Evolutionary conservation across 148 eudicot species (phyloP), one percentile per base, ranked within the genome.

Genomic region (Cornus kousa): DNA sequence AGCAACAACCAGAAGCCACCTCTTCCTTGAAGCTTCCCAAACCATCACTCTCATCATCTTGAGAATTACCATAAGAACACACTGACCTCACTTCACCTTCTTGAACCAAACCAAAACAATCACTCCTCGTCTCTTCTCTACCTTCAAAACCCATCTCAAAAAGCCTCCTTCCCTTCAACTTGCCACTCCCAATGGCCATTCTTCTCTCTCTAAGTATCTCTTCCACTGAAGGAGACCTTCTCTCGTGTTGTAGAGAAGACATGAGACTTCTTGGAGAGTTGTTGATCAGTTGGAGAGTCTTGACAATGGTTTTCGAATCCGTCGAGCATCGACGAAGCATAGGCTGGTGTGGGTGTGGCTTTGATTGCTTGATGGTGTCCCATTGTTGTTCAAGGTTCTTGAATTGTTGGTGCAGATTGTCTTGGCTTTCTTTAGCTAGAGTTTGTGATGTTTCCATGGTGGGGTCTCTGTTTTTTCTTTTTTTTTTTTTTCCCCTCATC

Each of bases 251-350:
- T 16, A 80, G 83, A 14, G 83, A 80, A 80, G 75, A 75, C 79
- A 80, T 80, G 37, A 80, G 70, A 48, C 28, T 71, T 32, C 79
- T 75, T 0, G 83, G 83, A 28, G 83, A 80, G 20, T 70, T 75
- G 60, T 70, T 48, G 7, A 80, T 50, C 24, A 74, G 59, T 3
- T 13, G 39, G 12, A 76, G 76, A 12, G 67, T 16, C 8, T 43
- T 43, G 8, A 43, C 48, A 43, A 43, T 43, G 48, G 48, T 7
- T 43, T 43, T 43, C 8, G 48, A 43, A 4, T 43, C 48, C 48
- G 8, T 43, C 48, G 48, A 43, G 48, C 48, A 43, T 43, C 48
- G 48, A 1, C 8, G 48, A 9, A 43, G 48, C 48, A 4, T 20
- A 50, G 19, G 37, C 1, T 17, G 59, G 53, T 35, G 37, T 4